Base-by-base conservation (phyloP, 2,329 filamentous ascomycete species). In the Dothiorella sarmentorum region DNA sequence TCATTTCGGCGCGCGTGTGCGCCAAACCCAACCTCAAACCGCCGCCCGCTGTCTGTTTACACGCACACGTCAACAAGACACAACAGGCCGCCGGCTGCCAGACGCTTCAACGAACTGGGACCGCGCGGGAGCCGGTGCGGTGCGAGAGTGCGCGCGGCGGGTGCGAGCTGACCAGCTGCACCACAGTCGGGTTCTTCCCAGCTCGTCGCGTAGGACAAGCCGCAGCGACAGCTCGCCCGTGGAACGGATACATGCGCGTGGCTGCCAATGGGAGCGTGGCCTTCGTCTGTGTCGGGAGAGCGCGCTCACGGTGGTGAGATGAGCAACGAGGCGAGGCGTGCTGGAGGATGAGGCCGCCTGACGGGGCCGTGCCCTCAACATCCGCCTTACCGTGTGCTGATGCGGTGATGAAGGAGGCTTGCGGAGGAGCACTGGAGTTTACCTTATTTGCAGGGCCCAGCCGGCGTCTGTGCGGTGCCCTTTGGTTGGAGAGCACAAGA, bases 31-130 rank as follows among this genome's bases (percentile, higher is more conserved):
- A 56, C 51, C 37, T 56, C 51, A 42, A 56, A 56, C 51, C 38
- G 17, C 45, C 47, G 47, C 31, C 22, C n/a, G n/a, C n/a, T n/a
- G n/a, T n/a, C 47, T 52, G 47, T 52, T 52, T 52, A 52, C 45
- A 52, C 27, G 47, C 47, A 52, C 47, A 38, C 42, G 49, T 37
- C 47, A 52, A 38, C 47, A 52, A 52, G n/a, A 52, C 47, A 52
- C 47, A 26, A 6, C 33, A 37, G 33, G 13, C 7, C 10, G 33
- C 7, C 33, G 40, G 9, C 4, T 4, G 43, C 43, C 17, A 45
- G 43, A n/a, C n/a, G n/a, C 40, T 15, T 35, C 45, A 29, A 51
- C 10, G 45, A 51, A 35, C 35, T 51, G 45, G 37, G 45, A 3
- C 11, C 29, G 45, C 17, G 7, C 31, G 45, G 45, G 27, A 4